phyloP scores from a whole-genome alignment of 345 rosid species.

The Acer yangbiense region DNA sequence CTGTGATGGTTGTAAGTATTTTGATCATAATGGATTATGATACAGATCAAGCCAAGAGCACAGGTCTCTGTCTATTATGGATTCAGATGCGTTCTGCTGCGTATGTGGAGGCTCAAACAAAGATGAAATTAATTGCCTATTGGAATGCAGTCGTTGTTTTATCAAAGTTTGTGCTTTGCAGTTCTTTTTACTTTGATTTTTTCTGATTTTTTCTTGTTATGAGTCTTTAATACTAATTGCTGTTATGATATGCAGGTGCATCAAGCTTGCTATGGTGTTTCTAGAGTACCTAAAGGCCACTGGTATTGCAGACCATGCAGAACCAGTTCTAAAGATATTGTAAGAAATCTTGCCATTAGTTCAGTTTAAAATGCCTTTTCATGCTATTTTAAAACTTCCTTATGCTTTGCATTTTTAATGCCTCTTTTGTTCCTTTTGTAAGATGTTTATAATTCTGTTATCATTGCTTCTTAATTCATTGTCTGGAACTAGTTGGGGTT shows the following conservation, averaged over 20 bases:
- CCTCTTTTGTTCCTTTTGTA: not conserved
- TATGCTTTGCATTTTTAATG: not conserved
- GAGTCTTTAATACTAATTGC: conserved; percentile 7
- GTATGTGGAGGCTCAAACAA: conserved; percentile 53
- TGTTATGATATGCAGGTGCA: conserved; percentile 39
- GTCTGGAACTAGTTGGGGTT: conserved; percentile 8
- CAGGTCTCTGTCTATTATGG: conserved; percentile 8
- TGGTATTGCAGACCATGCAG: conserved; percentile 59
- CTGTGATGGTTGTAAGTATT: conserved; percentile 6
- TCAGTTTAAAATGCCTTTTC: not conserved
- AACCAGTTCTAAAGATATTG: conserved; percentile 38
- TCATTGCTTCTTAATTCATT: not conserved
- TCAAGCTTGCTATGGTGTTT: conserved; percentile 60
- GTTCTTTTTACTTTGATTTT: conserved; percentile 9
- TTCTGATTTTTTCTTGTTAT: not conserved
- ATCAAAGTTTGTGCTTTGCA: conserved; percentile 32
- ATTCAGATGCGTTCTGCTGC: conserved; percentile 40
- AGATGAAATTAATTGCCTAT: conserved; percentile 43
- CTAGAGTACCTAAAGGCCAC: conserved; percentile 42
- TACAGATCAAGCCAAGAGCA: conserved; percentile 29
- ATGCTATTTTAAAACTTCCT: not conserved
- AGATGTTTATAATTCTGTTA: not conserved
- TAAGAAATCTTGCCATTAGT: conserved; percentile 25
- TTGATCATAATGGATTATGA: conserved; percentile 16
- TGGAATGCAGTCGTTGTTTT: conserved; percentile 46